A percentile compares a stretch with the other conserved stretches of the same genome.
These are phyloP conservation scores for Urtica urens DNA, from an alignment of 306 rosid species.

Conservation along the genomic window DNA sequence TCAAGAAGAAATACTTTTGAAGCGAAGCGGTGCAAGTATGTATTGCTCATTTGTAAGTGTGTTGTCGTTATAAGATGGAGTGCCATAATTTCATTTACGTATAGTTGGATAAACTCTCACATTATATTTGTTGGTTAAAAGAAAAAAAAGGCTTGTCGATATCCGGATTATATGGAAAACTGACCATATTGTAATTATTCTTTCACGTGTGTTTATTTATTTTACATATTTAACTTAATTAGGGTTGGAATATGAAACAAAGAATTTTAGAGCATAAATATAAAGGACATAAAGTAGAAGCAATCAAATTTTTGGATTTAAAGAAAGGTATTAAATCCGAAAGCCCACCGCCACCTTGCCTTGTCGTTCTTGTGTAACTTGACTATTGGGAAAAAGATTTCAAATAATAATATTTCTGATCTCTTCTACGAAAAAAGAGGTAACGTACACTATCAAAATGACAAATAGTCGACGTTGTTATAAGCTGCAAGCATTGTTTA, in stretches of 20 bases:
- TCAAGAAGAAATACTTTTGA: too few species aligned
- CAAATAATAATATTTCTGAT: constrained; percentile 8
- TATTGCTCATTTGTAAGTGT: too few species aligned
- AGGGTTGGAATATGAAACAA: neutral
- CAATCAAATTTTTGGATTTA: neutral
- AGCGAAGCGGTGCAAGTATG: too few species aligned
- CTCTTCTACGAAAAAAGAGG: constrained; percentile 17
- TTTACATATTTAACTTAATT: neutral
- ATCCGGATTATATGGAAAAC: neutral
- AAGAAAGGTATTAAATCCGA: constrained; percentile 12
- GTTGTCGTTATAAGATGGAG: too few species aligned
- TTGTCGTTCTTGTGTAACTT: constrained; percentile 18
- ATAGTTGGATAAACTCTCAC: too few species aligned
- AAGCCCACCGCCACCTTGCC: constrained; percentile 15
- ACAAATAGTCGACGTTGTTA: too few species aligned
- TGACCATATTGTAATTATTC: neutral
- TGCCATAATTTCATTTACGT: too few species aligned
- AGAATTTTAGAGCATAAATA: neutral
- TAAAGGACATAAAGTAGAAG: neutral
- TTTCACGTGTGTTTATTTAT: neutral
- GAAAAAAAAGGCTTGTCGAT: neutral
- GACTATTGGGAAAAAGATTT: constrained; percentile 9
- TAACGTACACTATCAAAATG: too few species aligned
- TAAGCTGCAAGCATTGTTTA: too few species aligned
- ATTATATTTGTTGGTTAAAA: too few species aligned